Evolutionary conservation across 768 basidiomycete species (phyloP), one percentile per base, ranked within the genome.

Genomic region (Candolleomyces eurysporus): DNA sequence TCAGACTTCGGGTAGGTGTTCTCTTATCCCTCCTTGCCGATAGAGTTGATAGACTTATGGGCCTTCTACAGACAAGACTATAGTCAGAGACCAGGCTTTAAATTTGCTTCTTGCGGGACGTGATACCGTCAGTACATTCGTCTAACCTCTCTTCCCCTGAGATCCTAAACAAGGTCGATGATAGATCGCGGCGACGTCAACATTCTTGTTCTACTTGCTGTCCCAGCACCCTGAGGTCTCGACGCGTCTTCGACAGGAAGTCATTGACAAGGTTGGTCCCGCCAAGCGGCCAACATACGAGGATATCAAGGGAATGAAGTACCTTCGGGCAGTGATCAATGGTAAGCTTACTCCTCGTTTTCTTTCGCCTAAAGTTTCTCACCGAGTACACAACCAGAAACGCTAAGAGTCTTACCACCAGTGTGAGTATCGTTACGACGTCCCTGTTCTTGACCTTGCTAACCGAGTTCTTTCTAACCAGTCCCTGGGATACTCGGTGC

Each of bases 251-350:
- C 74, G 79, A 4, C 67, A 76, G 36, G 83, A 84, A 61, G 69
- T 84, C 19, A 62, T 78, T 7, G 66, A 70, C 10, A 75, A 72
- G 42, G 68, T 84, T 5, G 82, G 83, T 11, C 60, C 68, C 11
- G 66, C 61, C 8, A 65, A 69, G 3, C 64, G 71, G 4, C 83
- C 83, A 0, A 78, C 75, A 0, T 79, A 76, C 61, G 79, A 79
- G 8, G 73, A 81, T 53, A 75, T 84, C 66, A 73, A 77, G 49
- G 73, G 79, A 1, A 80, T 84, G 80, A 81, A 76, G 63, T 76
- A 72, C 57, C 65, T 73, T 63, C 66, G 72, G 6, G 72, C 75
- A 7, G 71, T 75, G 40, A 68, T 77, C 43, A 76, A 77, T 61
- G 75, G 75, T 75, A 63, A 26, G 58, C 13, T 53, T 9, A 22